Base-by-base conservation (phyloP, 129 eudicot species). In the Scalesia atractyloides region DNA sequence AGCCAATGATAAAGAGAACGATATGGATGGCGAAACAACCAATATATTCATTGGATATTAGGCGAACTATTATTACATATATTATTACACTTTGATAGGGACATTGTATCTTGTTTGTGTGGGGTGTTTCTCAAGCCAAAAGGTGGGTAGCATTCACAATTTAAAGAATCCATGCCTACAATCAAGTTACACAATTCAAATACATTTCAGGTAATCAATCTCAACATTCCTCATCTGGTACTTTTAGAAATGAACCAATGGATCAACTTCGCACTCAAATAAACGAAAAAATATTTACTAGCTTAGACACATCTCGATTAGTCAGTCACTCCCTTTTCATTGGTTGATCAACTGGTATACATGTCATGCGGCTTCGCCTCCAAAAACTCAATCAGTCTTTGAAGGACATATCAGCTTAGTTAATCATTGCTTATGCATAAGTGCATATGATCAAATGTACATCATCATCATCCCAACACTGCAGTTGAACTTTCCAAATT, bases 391-490 rank as follows among this genome's bases (percentile, higher is more conserved):
- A 58, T 76, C 46, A 3, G 58, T 54, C 80, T 68, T 76, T 76
- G 81, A 76, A 76, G 81, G 59, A 53, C 34, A 53, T 61, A 61
- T 60, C 33, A 71, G 82, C 67, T 64, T 63, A 43, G 82, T 78
- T 72, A 78, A 78, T 70, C 50, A 62, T 69, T 69, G 65, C 47
- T 19, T 69, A 68, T 37, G 63, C 70, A 19, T 20, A 60, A 71
- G 39, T 70, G 64, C 71, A 69, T 33, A 22, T 18, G 72, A 78
- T 72, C 77, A 71, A 71, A 78, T 78, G 76, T 78, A 78, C 82
- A 78, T 71, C 30, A 77, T 59, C 82, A 50, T 70, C 81, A 69
- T 57, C 76, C 49, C 81, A 70, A 78, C 76, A 65, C 71, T 70
- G 67, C 51, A 70, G 77, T 78, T 53, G 73, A 78, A 64, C 26